These are phyloP conservation scores for Hypoxylon sp. DNA, from an alignment of 2,329 filamentous ascomycete genomes.

Conservation along the genomic window DNA sequence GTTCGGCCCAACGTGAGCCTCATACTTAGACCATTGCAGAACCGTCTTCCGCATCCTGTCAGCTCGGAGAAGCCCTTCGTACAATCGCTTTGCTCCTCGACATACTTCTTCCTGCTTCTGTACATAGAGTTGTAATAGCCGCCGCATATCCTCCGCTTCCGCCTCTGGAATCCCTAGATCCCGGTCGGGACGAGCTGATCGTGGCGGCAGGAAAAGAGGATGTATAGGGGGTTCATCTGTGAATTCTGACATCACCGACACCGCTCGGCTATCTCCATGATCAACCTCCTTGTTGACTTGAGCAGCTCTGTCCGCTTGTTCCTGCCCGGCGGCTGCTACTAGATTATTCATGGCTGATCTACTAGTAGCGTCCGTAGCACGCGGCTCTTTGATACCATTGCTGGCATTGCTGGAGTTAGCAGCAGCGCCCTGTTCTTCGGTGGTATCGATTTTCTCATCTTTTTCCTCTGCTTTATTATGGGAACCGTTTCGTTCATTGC, in stretches of 20 bases:
- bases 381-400: slow-evolving; percentile 27
- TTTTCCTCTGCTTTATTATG: slow-evolving; percentile 12
- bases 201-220: slow-evolving; percentile 79
- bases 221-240: slow-evolving; percentile 73
- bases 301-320: slow-evolving; percentile 40
- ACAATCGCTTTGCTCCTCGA: slow-evolving; percentile 76
- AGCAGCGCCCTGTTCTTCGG: slow-evolving; percentile 20
- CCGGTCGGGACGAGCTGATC: slow-evolving; percentile 73
- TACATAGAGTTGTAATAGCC: slow-evolving; percentile 81
- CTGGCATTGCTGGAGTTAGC: slow-evolving; percentile 25
- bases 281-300: slow-evolving; percentile 38
- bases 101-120: slow-evolving; percentile 90
- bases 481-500: slow-evolving; percentile 9
- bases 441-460: slow-evolving; percentile 11
- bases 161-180: slow-evolving; percentile 79
- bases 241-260: slow-evolving; percentile 60
- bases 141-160: slow-evolving; percentile 84
- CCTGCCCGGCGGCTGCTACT: slow-evolving; percentile 33
- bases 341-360: slow-evolving; percentile 40
- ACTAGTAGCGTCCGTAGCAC: slow-evolving; percentile 15
- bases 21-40: slow-evolving; percentile 82
- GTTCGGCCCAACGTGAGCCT: slow-evolving; percentile 77
- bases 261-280: slow-evolving; percentile 45
- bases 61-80: slow-evolving; percentile 79
- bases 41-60: slow-evolving; percentile 80